Conservation (phyloP, 352 stramenopile genomes). For the Aphanomyces invadans region DNA sequence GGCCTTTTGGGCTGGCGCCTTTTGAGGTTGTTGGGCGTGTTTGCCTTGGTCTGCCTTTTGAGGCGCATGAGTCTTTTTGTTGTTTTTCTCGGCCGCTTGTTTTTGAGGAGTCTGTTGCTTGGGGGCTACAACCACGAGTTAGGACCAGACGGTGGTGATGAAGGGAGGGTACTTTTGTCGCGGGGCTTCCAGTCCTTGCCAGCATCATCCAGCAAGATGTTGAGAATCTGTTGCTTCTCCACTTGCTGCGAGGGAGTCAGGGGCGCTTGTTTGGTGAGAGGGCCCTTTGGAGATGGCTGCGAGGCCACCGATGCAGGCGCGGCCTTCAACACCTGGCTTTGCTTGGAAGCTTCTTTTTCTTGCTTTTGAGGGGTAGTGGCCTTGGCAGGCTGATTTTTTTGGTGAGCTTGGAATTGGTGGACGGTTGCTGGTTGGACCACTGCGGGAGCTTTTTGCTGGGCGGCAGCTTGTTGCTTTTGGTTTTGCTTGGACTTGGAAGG, state of each 20-base stretch:
- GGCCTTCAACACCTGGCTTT: background rate
- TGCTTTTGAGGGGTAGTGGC: background rate
- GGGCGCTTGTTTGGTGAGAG: background rate
- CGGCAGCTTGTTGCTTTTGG: no score
- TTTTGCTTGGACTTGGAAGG: no score
- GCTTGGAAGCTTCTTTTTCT: background rate
- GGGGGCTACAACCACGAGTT: background rate
- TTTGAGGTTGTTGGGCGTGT: background rate
- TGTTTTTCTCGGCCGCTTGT: background rate
- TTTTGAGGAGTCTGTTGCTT: background rate
- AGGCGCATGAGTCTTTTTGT: background rate
- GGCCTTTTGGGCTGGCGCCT: background rate
- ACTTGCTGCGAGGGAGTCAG: background rate
- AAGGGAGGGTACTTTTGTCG: conserved; percentile 2
- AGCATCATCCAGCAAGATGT: background rate
- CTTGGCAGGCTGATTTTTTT: background rate
- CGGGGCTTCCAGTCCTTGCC: conserved; percentile 5
- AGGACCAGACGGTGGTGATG: no score
- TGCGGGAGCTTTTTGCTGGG: no score
- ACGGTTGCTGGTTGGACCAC: background rate
- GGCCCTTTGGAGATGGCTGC: background rate
- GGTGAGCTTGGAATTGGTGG: background rate
- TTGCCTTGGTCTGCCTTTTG: no score
- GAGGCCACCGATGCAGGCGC: background rate
- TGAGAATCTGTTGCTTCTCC: background rate